Conservation (phyloP, 2,329 filamentous ascomycete genomes). For the Fusarium musae region DNA sequence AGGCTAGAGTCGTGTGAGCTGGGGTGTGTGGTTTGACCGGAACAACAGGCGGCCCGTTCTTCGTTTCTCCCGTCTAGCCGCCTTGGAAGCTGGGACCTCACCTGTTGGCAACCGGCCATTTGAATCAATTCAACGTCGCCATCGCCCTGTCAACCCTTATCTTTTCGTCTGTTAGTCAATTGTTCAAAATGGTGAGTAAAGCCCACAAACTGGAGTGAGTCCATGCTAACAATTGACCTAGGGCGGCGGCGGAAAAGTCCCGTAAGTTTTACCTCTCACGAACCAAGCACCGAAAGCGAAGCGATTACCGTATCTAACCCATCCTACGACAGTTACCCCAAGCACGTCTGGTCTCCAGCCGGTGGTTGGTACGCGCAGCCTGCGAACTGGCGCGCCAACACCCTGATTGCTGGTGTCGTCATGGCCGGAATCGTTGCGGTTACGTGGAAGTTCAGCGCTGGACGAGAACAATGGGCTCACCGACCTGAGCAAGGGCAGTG, state of each 20-base stretch:
- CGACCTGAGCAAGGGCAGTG: slow-evolving; percentile 83
- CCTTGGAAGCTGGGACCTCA: slow-evolving; percentile 29
- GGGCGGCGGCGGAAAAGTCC: slow-evolving; percentile 79
- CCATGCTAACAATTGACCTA: slow-evolving; percentile 57
- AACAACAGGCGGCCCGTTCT: slow-evolving; percentile 42
- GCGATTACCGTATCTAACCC: slow-evolving; percentile 26
- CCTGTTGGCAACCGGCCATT: slow-evolving; percentile 24
- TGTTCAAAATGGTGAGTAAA: slow-evolving; percentile 66
- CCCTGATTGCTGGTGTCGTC: slow-evolving; percentile 76
- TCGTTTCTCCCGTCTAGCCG: slow-evolving; percentile 26
- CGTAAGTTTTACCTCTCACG: slow-evolving; percentile 56
- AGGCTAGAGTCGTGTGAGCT: slow-evolving; percentile 50
- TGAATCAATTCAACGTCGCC: slow-evolving; percentile 43
- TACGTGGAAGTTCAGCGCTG: slow-evolving; percentile 78
- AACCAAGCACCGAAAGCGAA: slow-evolving; percentile 25
- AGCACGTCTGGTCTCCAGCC: slow-evolving; percentile 98
- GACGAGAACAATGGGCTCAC: slow-evolving; percentile 76
- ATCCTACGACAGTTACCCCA: slow-evolving; percentile 77
- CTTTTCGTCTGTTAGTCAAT: slow-evolving; percentile 50
- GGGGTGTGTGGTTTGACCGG: slow-evolving; percentile 31
- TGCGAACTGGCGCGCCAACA: slow-evolving; percentile 95
- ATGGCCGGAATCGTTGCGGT: slow-evolving; percentile 75
- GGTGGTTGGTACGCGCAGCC: slow-evolving; percentile 98
- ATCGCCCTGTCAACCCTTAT: slow-evolving; percentile 45
- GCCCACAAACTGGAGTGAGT: background rate